These are phyloP conservation scores for Scalesia atractyloides DNA, from an alignment of 129 eudicot species.

Conservation along the genomic window DNA sequence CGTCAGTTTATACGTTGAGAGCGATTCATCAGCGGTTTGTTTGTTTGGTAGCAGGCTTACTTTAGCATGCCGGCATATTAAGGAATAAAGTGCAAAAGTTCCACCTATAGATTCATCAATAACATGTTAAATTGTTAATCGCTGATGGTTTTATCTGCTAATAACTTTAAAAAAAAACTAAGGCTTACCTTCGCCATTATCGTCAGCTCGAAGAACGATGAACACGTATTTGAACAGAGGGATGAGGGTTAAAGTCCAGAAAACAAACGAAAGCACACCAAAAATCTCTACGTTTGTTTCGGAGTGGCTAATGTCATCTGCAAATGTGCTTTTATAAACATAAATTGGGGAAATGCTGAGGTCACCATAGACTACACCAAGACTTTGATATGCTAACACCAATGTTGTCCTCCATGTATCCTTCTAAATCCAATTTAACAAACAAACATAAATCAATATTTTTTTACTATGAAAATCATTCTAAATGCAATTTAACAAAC, in stretches of 20 bases:
- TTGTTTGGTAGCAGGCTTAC: conserved; percentile 80
- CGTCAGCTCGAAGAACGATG: conserved; percentile 83
- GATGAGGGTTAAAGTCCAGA: conserved; percentile 80
- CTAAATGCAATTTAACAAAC: conserved; percentile 27
- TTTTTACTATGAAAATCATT: conserved; percentile 23
- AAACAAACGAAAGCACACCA: conserved; percentile 78
- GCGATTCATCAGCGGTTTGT: conserved; percentile 68
- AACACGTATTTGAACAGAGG: conserved; percentile 86
- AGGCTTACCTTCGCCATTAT: conserved; percentile 70
- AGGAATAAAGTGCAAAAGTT: conserved; percentile 86
- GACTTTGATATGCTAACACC: conserved; percentile 83
- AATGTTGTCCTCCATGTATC: conserved; percentile 72
- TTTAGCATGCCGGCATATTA: conserved; percentile 78
- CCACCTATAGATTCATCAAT: conserved; percentile 54
- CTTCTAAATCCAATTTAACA: conserved; percentile 36
- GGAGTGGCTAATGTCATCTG: conserved; percentile 73
- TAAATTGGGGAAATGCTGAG: conserved; percentile 81
- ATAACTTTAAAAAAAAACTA: not conserved
- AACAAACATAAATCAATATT: conserved; percentile 6
- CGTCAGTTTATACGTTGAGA: conserved; percentile 69
- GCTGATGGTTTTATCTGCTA: not conserved
- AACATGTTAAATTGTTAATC: not conserved
- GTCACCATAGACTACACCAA: conserved; percentile 85
- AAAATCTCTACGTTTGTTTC: conserved; percentile 84
- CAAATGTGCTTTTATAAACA: conserved; percentile 78